A percentile compares a stretch with the other conserved stretches of the same genome.
Evolutionary conservation across 192 early-diverging fungal species (phyloP).

Genomic region (Umbelopsis isabellina): DNA sequence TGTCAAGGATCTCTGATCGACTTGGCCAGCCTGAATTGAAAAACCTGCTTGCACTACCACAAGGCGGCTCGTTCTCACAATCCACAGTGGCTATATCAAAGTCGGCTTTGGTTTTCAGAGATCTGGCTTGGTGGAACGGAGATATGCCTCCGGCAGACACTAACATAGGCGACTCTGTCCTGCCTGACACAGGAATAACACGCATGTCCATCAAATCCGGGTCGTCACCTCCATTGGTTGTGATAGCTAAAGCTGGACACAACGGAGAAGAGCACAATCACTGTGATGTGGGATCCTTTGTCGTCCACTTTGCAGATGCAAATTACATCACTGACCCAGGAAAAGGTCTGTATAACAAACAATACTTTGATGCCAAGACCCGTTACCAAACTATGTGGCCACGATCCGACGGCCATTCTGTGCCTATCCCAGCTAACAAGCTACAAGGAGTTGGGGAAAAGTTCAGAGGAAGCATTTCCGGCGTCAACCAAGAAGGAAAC

Average conservation of each 20-base stretch:
- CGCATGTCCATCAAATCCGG: background rate
- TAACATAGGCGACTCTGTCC: background rate
- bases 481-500: background rate
- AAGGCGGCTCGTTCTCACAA: conserved; percentile 4
- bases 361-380: conserved; percentile 13
- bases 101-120: background rate
- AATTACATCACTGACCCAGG: conserved; percentile 4
- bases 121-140: conserved; percentile 9
- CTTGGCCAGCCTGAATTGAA: background rate
- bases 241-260: conserved; percentile 2
- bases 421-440: background rate
- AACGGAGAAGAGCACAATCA: conserved; percentile 20
- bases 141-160: background rate
- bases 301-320: background rate
- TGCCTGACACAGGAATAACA: background rate
- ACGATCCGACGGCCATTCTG: background rate
- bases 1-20: background rate
- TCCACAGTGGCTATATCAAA: conserved; percentile 8
- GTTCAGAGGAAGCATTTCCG: background rate
- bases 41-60: background rate
- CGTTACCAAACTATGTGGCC: background rate
- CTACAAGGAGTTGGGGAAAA: background rate
- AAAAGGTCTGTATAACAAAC: conserved; percentile 7
- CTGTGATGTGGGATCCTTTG: conserved; percentile 1
- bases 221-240: background rate